Evolutionary conservation across 257 asterid genomes (phyloP).

Genomic region (Nicotiana undulata): DNA sequence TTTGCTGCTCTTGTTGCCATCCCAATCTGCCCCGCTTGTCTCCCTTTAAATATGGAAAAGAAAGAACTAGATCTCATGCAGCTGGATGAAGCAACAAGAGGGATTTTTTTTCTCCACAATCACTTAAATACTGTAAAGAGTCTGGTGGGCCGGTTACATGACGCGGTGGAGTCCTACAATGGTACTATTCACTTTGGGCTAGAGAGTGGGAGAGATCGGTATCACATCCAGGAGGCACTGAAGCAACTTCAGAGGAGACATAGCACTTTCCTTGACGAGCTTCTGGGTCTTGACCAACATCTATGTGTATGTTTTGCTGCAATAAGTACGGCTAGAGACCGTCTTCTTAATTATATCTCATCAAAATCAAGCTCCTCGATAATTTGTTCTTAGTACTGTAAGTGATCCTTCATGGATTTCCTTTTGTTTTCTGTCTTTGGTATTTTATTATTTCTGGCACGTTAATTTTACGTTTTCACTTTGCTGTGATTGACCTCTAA

Average conservation of each 20-base stretch:
- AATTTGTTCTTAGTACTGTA: conserved; percentile 12
- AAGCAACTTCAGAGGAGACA: conserved; percentile 59
- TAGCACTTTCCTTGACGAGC: conserved; percentile 40
- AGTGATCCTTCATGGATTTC: background rate
- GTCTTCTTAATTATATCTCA: conserved; percentile 44
- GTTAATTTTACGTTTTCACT: background rate
- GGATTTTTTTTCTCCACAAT: conserved; percentile 48
- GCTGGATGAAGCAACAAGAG: conserved; percentile 68
- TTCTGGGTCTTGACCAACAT: conserved; percentile 72
- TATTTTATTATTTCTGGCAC: too few species aligned
- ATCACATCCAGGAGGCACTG: conserved; percentile 50
- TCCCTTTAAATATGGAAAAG: conserved; percentile 30
- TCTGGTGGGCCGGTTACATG: conserved; percentile 43
- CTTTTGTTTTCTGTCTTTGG: background rate
- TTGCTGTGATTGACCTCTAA: background rate
- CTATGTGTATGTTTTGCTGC: conserved; percentile 68
- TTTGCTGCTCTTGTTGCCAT: conserved; percentile 27
- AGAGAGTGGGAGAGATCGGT: conserved; percentile 54
- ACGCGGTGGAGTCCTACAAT: conserved; percentile 49
- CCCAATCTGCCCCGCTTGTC: conserved; percentile 21
- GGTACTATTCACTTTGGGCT: conserved; percentile 36
- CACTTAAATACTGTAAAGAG: conserved; percentile 63
- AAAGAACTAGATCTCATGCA: conserved; percentile 46
- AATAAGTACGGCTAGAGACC: conserved; percentile 56
- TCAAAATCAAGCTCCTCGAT: conserved; percentile 10